Evolutionary conservation across 495 filamentous ascomycete species (phyloP), one percentile per base, ranked within the genome.

Genomic region (Neurospora sp.): DNA sequence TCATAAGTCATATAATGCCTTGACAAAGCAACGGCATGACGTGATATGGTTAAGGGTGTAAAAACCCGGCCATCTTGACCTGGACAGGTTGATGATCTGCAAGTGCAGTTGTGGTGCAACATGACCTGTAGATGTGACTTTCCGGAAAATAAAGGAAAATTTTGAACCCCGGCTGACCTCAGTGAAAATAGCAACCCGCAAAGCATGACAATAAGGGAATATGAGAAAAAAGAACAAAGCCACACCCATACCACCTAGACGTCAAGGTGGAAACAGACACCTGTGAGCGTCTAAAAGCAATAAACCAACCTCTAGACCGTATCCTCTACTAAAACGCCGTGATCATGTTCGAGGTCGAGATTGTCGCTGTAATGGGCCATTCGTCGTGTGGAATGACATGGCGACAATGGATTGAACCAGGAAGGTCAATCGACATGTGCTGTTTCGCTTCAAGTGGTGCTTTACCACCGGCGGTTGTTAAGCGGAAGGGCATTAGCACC

Each of bases 381-480:
- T 60, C 41, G 39, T 39, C 49, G 38, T 39, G 23, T 72, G 20
- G 11, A 39, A 40, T 38, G 11, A 38, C 74, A 46, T 42, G 71
- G 39, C 70, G 38, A 23, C 54, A 38, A 73, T 71, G 71, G 9
- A 38, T 73, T 39, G 23, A n/a, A 31, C 66, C 38, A 16, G 27
- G 27, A 66, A 37, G 27, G 54, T 37, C 60, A 71, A 38, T 71
- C 38, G 14, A 12, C 38, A 23, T 18, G 44, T 42, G 72, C 46
- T 39, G 39, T 37, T 16, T 39, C 9, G 40, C 18, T 62, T 39
- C 35, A 14, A 42, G 27, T 42, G 49, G 60, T 44, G 27, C 38
- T 70, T 82, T 81, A 87, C 85, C 85, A 87, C 72, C 85, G 83
- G 74, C 84, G 81, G 73, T 84, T 85, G 76, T 81, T 81, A 12